Evolutionary conservation across 2,329 filamentous ascomycete genomes (phyloP).

Genomic region (Penicillium sumatraense): DNA sequence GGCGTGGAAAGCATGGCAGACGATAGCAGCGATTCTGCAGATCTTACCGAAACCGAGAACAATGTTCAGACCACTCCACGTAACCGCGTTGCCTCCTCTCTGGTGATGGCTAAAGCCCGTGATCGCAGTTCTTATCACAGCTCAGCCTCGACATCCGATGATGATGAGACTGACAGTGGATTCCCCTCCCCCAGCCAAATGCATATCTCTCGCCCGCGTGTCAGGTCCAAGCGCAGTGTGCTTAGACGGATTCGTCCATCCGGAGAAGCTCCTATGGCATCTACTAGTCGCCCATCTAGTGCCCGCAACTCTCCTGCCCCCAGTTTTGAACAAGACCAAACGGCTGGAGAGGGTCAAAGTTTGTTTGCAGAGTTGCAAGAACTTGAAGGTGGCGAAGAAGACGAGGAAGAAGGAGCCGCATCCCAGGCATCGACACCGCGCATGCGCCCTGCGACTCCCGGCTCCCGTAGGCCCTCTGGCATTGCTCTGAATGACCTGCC

Average conservation of each 20-base stretch:
- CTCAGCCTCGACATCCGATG: constrained; percentile 84
- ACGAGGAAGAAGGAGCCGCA: constrained; percentile 59
- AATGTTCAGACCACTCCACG: constrained; percentile 42
- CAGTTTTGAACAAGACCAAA: constrained; percentile 54
- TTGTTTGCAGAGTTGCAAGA: constrained; percentile 90
- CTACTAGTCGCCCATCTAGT: constrained; percentile 42
- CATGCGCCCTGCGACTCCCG: constrained; percentile 28
- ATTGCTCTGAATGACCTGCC: constrained; percentile 25
- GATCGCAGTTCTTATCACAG: constrained; percentile 76
- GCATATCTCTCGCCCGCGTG: constrained; percentile 71
- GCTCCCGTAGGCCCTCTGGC: constrained; percentile 40
- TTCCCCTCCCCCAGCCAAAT: constrained; percentile 69
- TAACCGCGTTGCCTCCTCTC: constrained; percentile 43
- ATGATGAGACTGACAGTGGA: constrained; percentile 69
- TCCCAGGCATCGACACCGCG: constrained; percentile 48
- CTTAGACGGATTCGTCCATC: constrained; percentile 61
- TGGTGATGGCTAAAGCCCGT: constrained; percentile 52
- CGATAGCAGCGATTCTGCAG: constrained; percentile 70
- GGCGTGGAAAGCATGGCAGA: constrained; percentile 73
- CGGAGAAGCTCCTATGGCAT: constrained; percentile 50
- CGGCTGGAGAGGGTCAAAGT: constrained; percentile 69
- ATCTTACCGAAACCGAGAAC: constrained; percentile 84
- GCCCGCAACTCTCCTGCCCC: constrained; percentile 58
- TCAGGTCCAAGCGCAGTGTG: constrained; percentile 70
- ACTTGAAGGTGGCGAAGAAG: constrained; percentile 72